Evolutionary conservation across 2,329 filamentous ascomycete species (phyloP).

Genomic region (Colletotrichum cordylinicola): DNA sequence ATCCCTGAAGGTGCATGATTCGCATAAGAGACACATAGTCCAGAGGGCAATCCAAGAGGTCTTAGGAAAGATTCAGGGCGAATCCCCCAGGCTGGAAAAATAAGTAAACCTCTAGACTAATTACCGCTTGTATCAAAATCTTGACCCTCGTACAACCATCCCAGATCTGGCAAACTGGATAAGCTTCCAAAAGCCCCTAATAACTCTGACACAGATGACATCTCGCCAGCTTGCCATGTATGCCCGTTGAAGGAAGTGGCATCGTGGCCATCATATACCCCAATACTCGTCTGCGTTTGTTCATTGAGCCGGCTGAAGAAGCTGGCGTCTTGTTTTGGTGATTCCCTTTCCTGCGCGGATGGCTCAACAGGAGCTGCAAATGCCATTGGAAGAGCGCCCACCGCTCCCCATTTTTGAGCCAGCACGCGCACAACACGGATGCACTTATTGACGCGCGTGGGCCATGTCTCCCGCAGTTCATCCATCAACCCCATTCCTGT

Average conservation of each 20-base stretch:
- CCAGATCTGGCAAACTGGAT: neutral
- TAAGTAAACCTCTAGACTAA: neutral
- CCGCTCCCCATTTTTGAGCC: neutral
- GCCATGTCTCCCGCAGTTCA: neutral
- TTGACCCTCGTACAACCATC: neutral
- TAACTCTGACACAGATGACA: neutral
- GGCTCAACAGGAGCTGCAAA: neutral
- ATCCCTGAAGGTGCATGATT: neutral
- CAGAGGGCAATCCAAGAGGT: fast-evolving
- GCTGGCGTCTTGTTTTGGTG: neutral
- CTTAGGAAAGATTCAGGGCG: neutral
- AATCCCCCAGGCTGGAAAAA: neutral
- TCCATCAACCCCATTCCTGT: neutral
- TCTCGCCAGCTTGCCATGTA: neutral
- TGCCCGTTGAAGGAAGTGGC: neutral
- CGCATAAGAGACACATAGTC: neutral
- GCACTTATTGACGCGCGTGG: neutral
- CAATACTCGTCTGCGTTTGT: neutral
- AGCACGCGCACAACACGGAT: neutral
- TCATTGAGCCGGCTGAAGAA: neutral
- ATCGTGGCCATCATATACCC: neutral
- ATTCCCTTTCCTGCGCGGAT: neutral
- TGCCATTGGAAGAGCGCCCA: neutral
- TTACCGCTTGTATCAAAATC: neutral
- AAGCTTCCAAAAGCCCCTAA: neutral